A percentile compares a stretch with the other conserved stretches of the same genome.
These are phyloP conservation scores for Boletellus ananiceps DNA, from an alignment of 768 basidiomycete species.

Conservation along the genomic window DNA sequence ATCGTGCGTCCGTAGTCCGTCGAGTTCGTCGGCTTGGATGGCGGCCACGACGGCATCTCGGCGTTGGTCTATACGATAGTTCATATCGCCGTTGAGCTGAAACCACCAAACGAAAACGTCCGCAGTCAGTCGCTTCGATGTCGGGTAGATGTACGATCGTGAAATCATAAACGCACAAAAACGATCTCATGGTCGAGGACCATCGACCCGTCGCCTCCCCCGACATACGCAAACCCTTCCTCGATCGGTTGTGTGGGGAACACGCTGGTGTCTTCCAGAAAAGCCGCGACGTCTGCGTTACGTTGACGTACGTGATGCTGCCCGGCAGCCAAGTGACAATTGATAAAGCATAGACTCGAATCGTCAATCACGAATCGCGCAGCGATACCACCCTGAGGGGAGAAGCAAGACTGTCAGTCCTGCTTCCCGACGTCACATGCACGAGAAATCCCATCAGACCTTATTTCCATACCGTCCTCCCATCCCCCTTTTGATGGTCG, in stretches of 20 bases:
- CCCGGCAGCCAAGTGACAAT: slow-evolving; percentile 96
- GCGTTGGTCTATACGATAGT: slow-evolving; percentile 94
- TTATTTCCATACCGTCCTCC: slow-evolving; percentile 94
- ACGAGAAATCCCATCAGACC: slow-evolving; percentile 39
- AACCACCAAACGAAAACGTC: background rate
- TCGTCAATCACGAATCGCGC: slow-evolving; percentile 87
- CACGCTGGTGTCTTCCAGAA: slow-evolving; percentile 76
- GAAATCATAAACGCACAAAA: slow-evolving; percentile 44
- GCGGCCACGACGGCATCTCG: slow-evolving; percentile 76
- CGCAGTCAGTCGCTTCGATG: background rate
- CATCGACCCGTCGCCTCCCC: slow-evolving; percentile 91
- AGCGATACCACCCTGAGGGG: slow-evolving; percentile 80
- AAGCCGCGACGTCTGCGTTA: slow-evolving; percentile 82
- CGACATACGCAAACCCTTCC: slow-evolving; percentile 66
- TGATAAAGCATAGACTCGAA: slow-evolving; percentile 91
- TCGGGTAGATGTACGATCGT: background rate
- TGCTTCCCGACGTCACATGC: background rate
- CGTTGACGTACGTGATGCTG: slow-evolving; percentile 77
- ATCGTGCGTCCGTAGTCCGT: slow-evolving; percentile 67
- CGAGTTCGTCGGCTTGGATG: slow-evolving; percentile 62
- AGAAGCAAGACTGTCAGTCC: background rate
- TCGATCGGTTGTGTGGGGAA: slow-evolving; percentile 50
- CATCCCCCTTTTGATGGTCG: slow-evolving; percentile 88
- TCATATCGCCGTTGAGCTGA: slow-evolving; percentile 89
- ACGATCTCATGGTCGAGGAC: slow-evolving; percentile 94